Evolutionary conservation across 164 flowering plant genomes (phyloP), one percentile per base, ranked within the genome.

Genomic region (Chloranthus sessilifolius): DNA sequence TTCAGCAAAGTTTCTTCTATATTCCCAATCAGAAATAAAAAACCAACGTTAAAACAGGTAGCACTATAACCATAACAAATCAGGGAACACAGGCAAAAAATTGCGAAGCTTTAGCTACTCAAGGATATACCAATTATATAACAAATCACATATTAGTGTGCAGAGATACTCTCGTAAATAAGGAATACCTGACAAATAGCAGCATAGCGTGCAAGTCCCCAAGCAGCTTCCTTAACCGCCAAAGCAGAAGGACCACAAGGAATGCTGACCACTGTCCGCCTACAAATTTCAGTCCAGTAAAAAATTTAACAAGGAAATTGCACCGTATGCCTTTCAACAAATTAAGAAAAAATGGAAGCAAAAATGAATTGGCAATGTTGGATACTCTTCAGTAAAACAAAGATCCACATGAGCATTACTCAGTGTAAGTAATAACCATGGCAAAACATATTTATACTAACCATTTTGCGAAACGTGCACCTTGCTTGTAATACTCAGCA

Each of bases 171-270:
- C n/a, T n/a, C n/a, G n/a, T n/a, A n/a, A n/a, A n/a, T n/a, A n/a
- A n/a, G n/a, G 7, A 7, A 27, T 60, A 84, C 96, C 90, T 84
- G 90, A 66, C 90, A 76, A 57, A 88, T 88, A 37, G 96, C 85
- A 71, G 96, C 96, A 79, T 88, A 83, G 7, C 96, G 87, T 35
- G 92, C 96, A 70, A 87, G 92, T 40, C 96, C 96, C 96, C 96
- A 87, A 16, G 96, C 96, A 61, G 92, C 90, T 80, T 88, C 96
- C 69, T 84, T 88, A 24, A 88, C 85, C 53, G 96, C 94, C 67
- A 88, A 65, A 40, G 94, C 83, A 68, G 96, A 84, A 62, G 94
- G 94, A 45, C 96, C 96, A 61, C 84, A 80, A 21, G 96, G 96
- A 61, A 88, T 80, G 70, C 88, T 88, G 28, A 88, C 92, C 36